Evolutionary conservation across 345 rosid species (phyloP).

Genomic region (Eucalyptus caleyi): DNA sequence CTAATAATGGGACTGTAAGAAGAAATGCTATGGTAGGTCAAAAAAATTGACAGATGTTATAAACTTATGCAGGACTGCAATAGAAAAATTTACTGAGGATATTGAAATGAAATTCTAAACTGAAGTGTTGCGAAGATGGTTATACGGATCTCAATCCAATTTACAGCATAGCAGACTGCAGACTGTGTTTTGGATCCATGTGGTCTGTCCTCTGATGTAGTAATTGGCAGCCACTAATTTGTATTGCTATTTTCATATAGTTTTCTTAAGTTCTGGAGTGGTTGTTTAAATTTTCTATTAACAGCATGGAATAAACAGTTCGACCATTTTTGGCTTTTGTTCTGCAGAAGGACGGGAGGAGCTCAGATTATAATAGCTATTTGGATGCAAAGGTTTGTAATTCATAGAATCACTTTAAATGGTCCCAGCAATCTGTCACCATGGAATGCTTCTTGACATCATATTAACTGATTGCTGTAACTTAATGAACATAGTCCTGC

Average conservation of each 20-base stretch:
- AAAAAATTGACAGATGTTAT: neutral
- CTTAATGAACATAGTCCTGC: neutral
- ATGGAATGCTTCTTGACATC: neutral
- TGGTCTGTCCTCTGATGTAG: neutral
- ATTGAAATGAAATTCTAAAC: neutral
- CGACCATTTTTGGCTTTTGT: constrained; percentile 6
- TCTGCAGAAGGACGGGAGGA: constrained; percentile 79
- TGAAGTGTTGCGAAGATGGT: neutral
- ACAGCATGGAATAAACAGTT: neutral
- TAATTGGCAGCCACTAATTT: neutral
- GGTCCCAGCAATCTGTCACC: neutral
- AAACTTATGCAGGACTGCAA: neutral
- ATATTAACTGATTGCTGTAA: neutral
- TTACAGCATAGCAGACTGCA: neutral
- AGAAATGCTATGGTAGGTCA: neutral
- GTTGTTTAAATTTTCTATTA: neutral
- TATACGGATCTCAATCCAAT: neutral
- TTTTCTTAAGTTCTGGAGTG: neutral
- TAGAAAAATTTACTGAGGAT: neutral
- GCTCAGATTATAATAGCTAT: constrained; percentile 73
- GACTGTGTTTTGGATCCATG: neutral
- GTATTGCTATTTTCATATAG: neutral
- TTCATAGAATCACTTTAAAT: neutral
- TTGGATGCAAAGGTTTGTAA: constrained; percentile 79
- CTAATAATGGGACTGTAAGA: neutral